Conservation (phyloP, 176 grass and related monocot species). For the Lolium rigidum region DNA sequence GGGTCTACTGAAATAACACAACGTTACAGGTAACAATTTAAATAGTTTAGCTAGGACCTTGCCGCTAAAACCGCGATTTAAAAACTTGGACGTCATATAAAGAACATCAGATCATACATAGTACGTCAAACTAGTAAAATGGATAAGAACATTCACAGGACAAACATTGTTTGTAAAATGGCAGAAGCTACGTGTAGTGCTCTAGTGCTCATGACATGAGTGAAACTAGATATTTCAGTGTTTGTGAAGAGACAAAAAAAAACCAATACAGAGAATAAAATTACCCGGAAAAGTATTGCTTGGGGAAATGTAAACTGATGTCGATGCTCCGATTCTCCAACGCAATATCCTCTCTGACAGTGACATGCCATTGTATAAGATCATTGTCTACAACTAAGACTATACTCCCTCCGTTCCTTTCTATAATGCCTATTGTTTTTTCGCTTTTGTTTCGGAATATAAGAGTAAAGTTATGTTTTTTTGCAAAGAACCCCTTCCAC, state of each 20-base stretch:
- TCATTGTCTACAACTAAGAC: conserved; percentile 25
- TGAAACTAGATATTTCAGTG: conserved; percentile 28
- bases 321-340: conserved; percentile 46
- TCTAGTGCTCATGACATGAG: background rate
- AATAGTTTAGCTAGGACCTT: background rate
- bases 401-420: too few relatives aligned
- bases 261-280: background rate
- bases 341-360: conserved; percentile 65
- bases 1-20: conserved; percentile 1
- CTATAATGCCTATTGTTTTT: too few relatives aligned
- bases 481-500: too few relatives aligned
- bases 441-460: too few relatives aligned
- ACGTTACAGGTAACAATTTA: background rate
- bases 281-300: conserved; percentile 66
- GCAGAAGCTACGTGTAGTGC: conserved; percentile 5
- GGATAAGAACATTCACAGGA: conserved; percentile 12
- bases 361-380: conserved; percentile 28
- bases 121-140: conserved; percentile 30
- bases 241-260: background rate
- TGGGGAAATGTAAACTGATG: conserved; percentile 61
- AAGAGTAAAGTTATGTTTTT: too few relatives aligned
- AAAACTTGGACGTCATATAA: background rate
- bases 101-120: background rate
- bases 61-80: background rate
- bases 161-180: conserved; percentile 9